Evolutionary conservation across 768 basidiomycete species (phyloP).

Genomic region (Pholiota conissans): DNA sequence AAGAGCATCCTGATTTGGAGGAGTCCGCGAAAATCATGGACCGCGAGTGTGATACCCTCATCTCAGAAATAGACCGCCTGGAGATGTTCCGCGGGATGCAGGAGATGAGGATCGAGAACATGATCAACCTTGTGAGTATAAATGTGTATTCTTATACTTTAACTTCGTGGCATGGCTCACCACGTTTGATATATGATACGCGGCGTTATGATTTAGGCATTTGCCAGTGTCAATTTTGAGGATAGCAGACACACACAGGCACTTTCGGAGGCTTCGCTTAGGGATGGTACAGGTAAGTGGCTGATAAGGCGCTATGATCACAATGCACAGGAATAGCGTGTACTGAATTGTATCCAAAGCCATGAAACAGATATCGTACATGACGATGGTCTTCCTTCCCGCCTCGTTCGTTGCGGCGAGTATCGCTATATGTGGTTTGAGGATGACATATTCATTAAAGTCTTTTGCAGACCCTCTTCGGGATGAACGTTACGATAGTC

Average conservation of each 20-base stretch:
- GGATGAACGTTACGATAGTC: conserved; percentile 48
- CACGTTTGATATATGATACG: background rate
- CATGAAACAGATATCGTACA: conserved; percentile 46
- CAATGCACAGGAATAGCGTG: background rate
- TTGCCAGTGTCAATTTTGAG: conserved; percentile 43
- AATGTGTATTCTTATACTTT: background rate
- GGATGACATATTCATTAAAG: background rate
- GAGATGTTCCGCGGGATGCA: conserved; percentile 42
- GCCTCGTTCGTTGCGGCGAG: conserved; percentile 41
- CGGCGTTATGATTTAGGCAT: conserved; percentile 31
- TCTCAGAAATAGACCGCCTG: conserved; percentile 50
- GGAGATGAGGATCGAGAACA: conserved; percentile 44
- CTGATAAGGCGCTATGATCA: too few relatives aligned
- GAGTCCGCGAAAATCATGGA: conserved; percentile 31
- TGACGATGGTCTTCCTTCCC: conserved; percentile 55
- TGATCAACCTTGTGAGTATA: conserved; percentile 41
- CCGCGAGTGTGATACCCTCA: conserved; percentile 46
- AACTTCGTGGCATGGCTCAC: background rate
- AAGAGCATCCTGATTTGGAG: conserved; percentile 21
- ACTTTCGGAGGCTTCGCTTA: conserved; percentile 34
- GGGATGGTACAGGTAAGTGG: conserved; percentile 27
- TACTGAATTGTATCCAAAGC: conserved; percentile 15
- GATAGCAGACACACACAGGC: conserved; percentile 41
- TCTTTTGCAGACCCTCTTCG: conserved; percentile 39
- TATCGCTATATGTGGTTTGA: background rate